Conservation (phyloP, 257 asterid species). For the Haberlea rhodopensis region DNA sequence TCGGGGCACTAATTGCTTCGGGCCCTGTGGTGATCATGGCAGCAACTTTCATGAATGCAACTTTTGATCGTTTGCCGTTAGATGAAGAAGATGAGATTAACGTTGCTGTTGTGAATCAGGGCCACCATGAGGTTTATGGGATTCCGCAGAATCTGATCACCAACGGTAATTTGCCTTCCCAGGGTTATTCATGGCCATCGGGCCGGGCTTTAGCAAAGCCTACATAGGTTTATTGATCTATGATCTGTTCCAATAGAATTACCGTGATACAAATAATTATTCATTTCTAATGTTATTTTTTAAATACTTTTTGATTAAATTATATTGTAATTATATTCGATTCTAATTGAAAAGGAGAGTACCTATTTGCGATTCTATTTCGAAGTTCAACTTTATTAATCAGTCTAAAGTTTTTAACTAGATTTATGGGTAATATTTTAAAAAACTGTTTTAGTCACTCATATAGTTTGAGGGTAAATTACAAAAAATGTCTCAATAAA, state of each 20-base stretch:
- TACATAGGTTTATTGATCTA: neutral
- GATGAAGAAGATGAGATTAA: slow-evolving; percentile 54
- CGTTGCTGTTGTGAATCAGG: slow-evolving; percentile 28
- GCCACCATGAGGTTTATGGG: slow-evolving; percentile 64
- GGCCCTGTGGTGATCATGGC: slow-evolving; percentile 97
- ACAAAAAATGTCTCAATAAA: too few species aligned
- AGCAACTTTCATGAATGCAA: slow-evolving; percentile 77
- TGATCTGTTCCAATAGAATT: neutral
- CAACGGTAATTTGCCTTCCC: slow-evolving; percentile 45
- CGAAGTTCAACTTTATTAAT: too few species aligned
- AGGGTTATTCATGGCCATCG: slow-evolving; percentile 56
- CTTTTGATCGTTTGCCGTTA: slow-evolving; percentile 72
- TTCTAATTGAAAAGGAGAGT: too few species aligned
- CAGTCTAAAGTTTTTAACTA: too few species aligned
- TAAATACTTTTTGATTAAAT: too few species aligned
- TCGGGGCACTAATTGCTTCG: slow-evolving; percentile 75
- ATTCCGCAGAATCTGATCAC: slow-evolving; percentile 66
- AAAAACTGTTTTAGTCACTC: too few species aligned
- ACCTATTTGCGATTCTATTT: too few species aligned
- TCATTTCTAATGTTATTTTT: too few species aligned
- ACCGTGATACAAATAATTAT: too few species aligned
- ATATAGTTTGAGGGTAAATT: too few species aligned
- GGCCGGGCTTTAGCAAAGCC: slow-evolving; percentile 48
- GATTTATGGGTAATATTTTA: too few species aligned
- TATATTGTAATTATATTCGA: too few species aligned